Conservation (phyloP, 495 filamentous ascomycete species). For the Penicillium herquei region DNA sequence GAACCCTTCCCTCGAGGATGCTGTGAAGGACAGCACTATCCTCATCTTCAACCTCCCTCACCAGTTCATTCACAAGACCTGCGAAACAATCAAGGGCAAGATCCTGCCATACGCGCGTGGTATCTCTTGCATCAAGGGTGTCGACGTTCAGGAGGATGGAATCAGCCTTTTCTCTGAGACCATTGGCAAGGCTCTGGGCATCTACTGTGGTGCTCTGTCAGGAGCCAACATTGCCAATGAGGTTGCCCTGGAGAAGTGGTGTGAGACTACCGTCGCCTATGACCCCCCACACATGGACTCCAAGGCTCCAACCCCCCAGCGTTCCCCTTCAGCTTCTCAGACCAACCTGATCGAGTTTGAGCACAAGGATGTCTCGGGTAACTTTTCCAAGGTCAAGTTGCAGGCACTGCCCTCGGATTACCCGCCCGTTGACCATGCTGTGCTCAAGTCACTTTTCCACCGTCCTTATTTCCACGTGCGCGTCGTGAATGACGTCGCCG, state of each 20-base stretch:
- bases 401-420: conserved; percentile 74
- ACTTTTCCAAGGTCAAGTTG: conserved; percentile 62
- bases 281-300: conserved; percentile 86
- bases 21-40: conserved; percentile 78
- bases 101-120: conserved; percentile 90
- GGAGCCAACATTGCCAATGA: conserved; percentile 97
- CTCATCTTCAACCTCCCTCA: conserved; percentile 97
- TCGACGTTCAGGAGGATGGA: conserved; percentile 80
- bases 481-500: conserved; percentile 88
- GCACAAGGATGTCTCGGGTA: conserved; percentile 63
- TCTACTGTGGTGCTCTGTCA: conserved; percentile 95
- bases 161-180: conserved; percentile 90
- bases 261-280: conserved; percentile 94
- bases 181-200: conserved; percentile 83
- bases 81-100: conserved; percentile 79
- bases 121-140: conserved; percentile 97
- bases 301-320: conserved; percentile 62
- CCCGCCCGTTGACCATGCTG: conserved; percentile 74
- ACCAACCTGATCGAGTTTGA: conserved; percentile 59
- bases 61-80: conserved; percentile 91
- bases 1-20: conserved; percentile 79
- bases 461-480: conserved; percentile 97
- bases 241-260: conserved; percentile 93
- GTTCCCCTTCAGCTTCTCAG: conserved; percentile 54
- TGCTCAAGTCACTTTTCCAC: conserved; percentile 84